Conservation (phyloP, 2,329 filamentous ascomycete species). For the Claviceps purpurea region DNA sequence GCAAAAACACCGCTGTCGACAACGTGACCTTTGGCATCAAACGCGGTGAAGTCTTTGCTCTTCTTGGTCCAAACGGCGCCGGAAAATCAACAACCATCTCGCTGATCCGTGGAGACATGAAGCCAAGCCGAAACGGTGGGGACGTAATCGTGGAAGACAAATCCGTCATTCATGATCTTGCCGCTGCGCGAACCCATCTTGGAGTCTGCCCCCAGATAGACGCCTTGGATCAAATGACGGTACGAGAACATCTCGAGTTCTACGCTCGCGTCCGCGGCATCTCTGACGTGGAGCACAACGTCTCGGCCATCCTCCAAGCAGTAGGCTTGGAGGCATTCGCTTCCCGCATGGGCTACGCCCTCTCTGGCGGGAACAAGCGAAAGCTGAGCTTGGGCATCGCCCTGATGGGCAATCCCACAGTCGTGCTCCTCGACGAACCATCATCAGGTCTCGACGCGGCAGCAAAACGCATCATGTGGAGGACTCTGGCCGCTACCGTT, state of each 20-base stretch:
- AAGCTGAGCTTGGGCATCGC: constrained; percentile 84
- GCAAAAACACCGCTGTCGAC: constrained; percentile 66
- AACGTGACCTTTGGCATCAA: constrained; percentile 75
- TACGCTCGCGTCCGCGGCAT: constrained; percentile 80
- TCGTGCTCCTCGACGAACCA: constrained; percentile 81
- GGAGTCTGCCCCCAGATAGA: constrained; percentile 89
- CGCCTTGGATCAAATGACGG: constrained; percentile 84
- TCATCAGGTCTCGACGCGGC: constrained; percentile 81
- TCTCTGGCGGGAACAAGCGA: constrained; percentile 88
- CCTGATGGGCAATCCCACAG: constrained; percentile 80
- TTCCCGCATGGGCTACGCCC: constrained; percentile 60
- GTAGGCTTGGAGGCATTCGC: constrained; percentile 64
- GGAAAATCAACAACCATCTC: constrained; percentile 87
- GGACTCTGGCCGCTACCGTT: constrained; percentile 60
- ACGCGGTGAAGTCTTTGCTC: constrained; percentile 71
- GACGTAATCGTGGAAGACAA: constrained; percentile 70
- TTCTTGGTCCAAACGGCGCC: constrained; percentile 82
- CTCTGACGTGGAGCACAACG: constrained; percentile 60
- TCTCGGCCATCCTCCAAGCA: constrained; percentile 62
- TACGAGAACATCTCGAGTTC: constrained; percentile 72
- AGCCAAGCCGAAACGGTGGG: constrained; percentile 55
- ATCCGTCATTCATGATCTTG: constrained; percentile 59
- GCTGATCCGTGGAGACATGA: constrained; percentile 76
- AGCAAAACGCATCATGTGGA: constrained; percentile 88
- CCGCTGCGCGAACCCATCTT: constrained; percentile 59